Percentiles rank a stretch among this genome's conserved stretches.
These are phyloP conservation scores for Penicillium sp. DNA, from an alignment of 2,329 filamentous ascomycete species.

Conservation along the genomic window DNA sequence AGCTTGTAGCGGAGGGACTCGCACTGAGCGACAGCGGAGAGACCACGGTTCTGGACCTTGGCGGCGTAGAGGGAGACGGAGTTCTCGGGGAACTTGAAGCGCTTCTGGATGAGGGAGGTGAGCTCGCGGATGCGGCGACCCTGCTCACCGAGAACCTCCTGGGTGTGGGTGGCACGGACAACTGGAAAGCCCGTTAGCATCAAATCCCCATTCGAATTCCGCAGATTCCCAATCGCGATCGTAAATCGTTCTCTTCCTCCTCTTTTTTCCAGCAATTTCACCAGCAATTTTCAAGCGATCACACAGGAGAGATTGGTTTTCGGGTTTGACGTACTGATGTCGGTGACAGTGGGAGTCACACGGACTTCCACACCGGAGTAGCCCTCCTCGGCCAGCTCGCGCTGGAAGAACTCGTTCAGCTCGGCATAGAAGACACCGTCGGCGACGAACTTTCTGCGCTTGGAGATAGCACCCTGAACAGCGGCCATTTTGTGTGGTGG, in stretches of 20 bases:
- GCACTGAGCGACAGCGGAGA: conserved; percentile 99
- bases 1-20: conserved; percentile 99
- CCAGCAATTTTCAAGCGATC: conserved; percentile 13
- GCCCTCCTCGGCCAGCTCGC: conserved; percentile 98
- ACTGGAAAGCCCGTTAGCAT: conserved; percentile 50
- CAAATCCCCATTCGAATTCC: conserved; percentile 9
- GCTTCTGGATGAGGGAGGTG: conserved; percentile 99
- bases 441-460: conserved; percentile 72
- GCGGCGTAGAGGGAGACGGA: conserved; percentile 99
- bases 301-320: conserved; percentile 13
- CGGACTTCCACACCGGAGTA: conserved; percentile 99
- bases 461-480: conserved; percentile 53
- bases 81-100: conserved; percentile 99
- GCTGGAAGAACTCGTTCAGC: conserved; percentile 99
- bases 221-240: not conserved
- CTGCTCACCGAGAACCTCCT: conserved; percentile 99
- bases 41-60: conserved; percentile 99
- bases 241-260: not conserved
- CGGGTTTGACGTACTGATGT: conserved; percentile 68
- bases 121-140: conserved; percentile 99
- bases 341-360: conserved; percentile 98
- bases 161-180: conserved; percentile 99
- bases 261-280: conserved; percentile 14
- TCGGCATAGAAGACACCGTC: conserved; percentile 99
- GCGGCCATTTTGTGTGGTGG: conserved; percentile 48